These are phyloP conservation scores for Eimeria acervulina DNA, from an alignment of 169 alveolate genomes.

Conservation along the genomic window DNA sequence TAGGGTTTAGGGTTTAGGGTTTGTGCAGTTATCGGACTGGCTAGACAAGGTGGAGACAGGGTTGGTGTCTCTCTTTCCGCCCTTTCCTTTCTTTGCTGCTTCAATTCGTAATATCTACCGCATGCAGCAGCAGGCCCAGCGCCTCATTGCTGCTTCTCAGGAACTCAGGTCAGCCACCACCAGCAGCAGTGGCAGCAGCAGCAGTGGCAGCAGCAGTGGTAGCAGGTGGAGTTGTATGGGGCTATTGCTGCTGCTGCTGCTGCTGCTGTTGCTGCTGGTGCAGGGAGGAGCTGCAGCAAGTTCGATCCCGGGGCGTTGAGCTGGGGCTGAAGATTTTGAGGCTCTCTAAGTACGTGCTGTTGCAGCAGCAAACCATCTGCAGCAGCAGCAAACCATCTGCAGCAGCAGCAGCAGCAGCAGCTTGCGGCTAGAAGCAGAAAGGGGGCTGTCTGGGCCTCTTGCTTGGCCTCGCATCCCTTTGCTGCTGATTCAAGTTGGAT, in stretches of 20 bases:
- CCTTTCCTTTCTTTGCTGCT: background rate
- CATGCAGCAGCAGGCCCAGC: conserved; percentile 64
- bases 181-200: conserved; percentile 41
- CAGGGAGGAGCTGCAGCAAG: conserved; percentile 53
- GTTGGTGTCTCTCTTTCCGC: background rate
- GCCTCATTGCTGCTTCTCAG: background rate
- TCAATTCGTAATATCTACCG: background rate
- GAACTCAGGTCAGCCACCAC: background rate
- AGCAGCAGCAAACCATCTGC: background rate
- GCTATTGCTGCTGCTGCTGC: conserved; percentile 26
- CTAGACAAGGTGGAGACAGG: conserved; percentile 39
- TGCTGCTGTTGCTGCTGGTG: conserved; percentile 49
- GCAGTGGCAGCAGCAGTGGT: background rate
- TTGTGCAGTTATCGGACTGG: conserved; percentile 41
- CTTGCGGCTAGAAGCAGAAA: background rate
- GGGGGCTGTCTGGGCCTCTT: background rate
- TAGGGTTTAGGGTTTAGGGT: conserved; percentile 35
- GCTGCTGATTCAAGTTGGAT: background rate
- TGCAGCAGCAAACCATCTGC: background rate
- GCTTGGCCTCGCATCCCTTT: background rate
- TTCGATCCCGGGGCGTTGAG: conserved; percentile 34
- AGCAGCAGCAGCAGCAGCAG: conserved; percentile 27
- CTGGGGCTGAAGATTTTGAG: background rate
- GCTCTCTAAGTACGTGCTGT: conserved; percentile 5
- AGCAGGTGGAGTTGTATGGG: background rate